Evolutionary conservation across 1,139 yeast species (phyloP).

Genomic region (Debaryomyces sp.): DNA sequence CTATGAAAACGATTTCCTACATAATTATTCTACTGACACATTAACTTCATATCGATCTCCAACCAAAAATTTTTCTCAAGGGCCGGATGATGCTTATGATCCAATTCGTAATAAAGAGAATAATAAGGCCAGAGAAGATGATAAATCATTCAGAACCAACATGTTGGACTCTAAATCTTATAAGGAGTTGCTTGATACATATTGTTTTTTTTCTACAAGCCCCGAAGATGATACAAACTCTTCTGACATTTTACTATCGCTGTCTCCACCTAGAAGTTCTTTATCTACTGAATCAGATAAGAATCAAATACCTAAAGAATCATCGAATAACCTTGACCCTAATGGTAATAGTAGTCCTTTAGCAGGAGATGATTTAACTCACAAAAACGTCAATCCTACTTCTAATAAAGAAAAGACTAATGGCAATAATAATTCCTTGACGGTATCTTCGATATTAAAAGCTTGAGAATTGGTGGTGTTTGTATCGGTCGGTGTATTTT

Average conservation of each 20-base stretch:
- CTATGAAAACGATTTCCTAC: slow-evolving; percentile 9
- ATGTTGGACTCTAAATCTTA: slow-evolving; percentile 60
- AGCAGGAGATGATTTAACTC: not conserved
- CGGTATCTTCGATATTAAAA: slow-evolving; percentile 12
- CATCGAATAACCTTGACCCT: not conserved
- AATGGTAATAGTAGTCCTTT: not conserved
- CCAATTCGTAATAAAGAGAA: not conserved
- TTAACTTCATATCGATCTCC: not conserved
- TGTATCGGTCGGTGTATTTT: not conserved
- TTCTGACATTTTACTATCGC: not conserved
- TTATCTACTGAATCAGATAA: not conserved
- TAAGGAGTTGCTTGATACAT: slow-evolving; percentile 68
- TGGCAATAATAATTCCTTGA: not conserved
- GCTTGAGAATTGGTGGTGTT: not conserved
- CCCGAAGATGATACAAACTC: not conserved
- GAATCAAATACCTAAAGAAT: not conserved
- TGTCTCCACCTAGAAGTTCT: not conserved
- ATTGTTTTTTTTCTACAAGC: slow-evolving; percentile 59
- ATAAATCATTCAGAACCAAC: slow-evolving; percentile 6
- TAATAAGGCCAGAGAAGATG: slow-evolving; percentile 1
- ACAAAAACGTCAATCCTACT: not conserved
- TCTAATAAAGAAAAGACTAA: not conserved
- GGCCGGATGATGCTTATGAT: slow-evolving; percentile 6
- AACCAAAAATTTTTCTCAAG: not conserved
- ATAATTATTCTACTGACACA: slow-evolving; percentile 1